phyloP scores from a whole-genome alignment of 305 asterid genomes.

The Nicotiana rustica region DNA sequence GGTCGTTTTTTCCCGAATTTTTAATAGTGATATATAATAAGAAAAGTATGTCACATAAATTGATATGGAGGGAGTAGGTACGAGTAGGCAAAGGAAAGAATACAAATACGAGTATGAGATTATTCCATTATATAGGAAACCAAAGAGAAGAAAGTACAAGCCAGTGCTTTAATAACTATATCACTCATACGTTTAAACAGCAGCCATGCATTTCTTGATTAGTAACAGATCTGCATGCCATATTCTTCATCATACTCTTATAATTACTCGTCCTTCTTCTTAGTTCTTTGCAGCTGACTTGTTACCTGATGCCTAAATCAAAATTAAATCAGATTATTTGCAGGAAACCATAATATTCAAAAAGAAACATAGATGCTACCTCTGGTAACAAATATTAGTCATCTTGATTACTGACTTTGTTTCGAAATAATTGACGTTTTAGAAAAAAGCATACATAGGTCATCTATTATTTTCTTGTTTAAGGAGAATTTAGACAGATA shows the following conservation, averaged over 20 bases:
- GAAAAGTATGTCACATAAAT: no score
- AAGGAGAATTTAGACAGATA: no score
- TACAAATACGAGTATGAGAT: background rate
- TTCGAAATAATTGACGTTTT: no score
- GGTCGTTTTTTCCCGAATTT: no score
- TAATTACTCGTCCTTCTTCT: slow-evolving; percentile 32
- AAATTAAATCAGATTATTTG: background rate
- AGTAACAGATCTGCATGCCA: background rate
- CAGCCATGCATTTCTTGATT: background rate
- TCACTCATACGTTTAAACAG: background rate
- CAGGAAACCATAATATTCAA: background rate
- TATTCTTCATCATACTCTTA: slow-evolving; percentile 19
- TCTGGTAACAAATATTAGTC: no score
- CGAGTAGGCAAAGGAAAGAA: background rate
- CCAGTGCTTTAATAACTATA: background rate
- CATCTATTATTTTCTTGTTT: no score
- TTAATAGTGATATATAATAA: no score
- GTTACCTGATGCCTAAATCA: slow-evolving; percentile 36
- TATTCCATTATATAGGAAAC: slow-evolving; percentile 17
- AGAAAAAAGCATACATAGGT: no score
- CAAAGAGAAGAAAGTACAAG: slow-evolving; percentile 26
- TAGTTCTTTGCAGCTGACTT: slow-evolving; percentile 41
- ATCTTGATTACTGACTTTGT: no score
- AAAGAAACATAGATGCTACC: background rate
- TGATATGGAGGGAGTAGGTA: no score